Evolutionary conservation across 2,329 filamentous ascomycete genomes (phyloP).

Genomic region (Epichloe gansuensis): DNA sequence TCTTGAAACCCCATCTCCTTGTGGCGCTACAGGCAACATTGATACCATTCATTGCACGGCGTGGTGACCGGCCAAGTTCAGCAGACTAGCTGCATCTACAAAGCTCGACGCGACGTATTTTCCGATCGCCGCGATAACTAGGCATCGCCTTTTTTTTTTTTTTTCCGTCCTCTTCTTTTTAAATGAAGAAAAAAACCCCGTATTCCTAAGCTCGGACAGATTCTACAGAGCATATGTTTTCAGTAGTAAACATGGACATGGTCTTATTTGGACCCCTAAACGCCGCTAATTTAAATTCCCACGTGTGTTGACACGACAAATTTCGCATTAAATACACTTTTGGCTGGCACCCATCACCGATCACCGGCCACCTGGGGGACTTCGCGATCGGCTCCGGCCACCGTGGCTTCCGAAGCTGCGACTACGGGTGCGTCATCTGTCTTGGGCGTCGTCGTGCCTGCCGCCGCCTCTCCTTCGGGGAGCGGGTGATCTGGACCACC

Average conservation of each 20-base stretch:
- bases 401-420: slow-evolving; percentile 31
- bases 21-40: too few relatives aligned
- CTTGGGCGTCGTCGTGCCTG: slow-evolving; percentile 3
- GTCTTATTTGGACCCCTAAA: not conserved
- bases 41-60: too few relatives aligned
- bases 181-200: too few relatives aligned
- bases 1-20: too few relatives aligned
- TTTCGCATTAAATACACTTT: not conserved
- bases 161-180: not conserved
- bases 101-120: not conserved
- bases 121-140: not conserved
- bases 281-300: not conserved
- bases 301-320: not conserved
- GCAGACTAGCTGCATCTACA: not conserved
- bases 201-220: not conserved
- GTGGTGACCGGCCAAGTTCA: not conserved
- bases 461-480: slow-evolving; percentile 22
- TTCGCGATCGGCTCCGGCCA: slow-evolving; percentile 28
- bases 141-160: not conserved
- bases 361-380: slow-evolving; percentile 23
- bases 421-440: slow-evolving; percentile 34
- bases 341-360: slow-evolving; percentile 12
- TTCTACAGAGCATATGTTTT: not conserved
- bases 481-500: slow-evolving; percentile 29
- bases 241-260: too few relatives aligned